Percentiles rank a stretch among this genome's conserved stretches.
Evolutionary conservation across 305 asterid genomes (phyloP).

Genomic region (Fraxinus sp.): DNA sequence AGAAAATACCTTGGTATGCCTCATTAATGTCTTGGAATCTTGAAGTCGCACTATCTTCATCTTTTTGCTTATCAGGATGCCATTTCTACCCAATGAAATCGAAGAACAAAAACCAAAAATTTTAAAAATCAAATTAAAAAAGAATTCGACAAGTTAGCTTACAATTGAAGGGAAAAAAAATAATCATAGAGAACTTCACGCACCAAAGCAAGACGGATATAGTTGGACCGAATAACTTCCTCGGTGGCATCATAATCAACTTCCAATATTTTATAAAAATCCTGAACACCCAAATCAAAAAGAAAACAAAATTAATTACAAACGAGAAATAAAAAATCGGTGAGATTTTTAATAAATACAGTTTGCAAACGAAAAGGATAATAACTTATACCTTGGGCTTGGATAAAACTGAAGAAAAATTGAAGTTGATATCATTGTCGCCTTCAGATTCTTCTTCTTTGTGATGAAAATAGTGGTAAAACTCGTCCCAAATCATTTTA

Average conservation of each 20-base stretch:
- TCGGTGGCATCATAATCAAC: slow-evolving; percentile 88
- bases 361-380: background rate
- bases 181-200: slow-evolving; percentile 17
- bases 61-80: slow-evolving; percentile 93
- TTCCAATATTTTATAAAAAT: slow-evolving; percentile 75
- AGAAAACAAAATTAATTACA: background rate
- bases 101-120: background rate
- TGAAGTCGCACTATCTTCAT: slow-evolving; percentile 55
- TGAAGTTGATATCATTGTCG: slow-evolving; percentile 53
- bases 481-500: slow-evolving; percentile 69
- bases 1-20: slow-evolving; percentile 73
- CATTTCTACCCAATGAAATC: slow-evolving; percentile 53
- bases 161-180: background rate
- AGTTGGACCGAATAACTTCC: slow-evolving; percentile 78
- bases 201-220: slow-evolving; percentile 89
- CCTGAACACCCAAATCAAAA: slow-evolving; percentile 39
- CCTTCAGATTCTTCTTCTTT: slow-evolving; percentile 40
- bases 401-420: slow-evolving; percentile 56
- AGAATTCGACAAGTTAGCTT: background rate
- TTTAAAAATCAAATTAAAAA: background rate
- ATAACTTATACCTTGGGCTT: slow-evolving; percentile 60
- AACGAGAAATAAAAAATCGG: background rate
- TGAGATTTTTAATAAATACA: background rate
- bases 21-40: slow-evolving; percentile 87
- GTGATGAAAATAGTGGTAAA: slow-evolving; percentile 38